These are phyloP conservation scores for Quaeritorhiza haematococci DNA, from an alignment of 371 early-diverging fungal genomes.

Conservation along the genomic window DNA sequence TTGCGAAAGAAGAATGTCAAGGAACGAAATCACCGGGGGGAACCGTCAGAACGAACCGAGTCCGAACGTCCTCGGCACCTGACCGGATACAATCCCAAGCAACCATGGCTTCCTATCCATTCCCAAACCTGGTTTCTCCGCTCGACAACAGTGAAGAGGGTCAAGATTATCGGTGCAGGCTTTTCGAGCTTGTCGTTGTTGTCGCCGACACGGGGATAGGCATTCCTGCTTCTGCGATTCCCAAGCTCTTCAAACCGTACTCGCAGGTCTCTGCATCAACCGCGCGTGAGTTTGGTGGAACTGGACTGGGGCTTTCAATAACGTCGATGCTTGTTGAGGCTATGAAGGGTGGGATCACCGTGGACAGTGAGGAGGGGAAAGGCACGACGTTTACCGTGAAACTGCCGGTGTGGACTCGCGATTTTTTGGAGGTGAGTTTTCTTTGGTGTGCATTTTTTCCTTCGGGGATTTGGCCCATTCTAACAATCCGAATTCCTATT, in stretches of 20 bases:
- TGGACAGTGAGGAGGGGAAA: constrained; percentile 46
- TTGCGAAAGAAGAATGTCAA: no score
- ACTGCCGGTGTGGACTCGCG: constrained; percentile 8
- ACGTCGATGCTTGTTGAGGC: constrained; percentile 66
- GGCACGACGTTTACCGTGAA: constrained; percentile 10
- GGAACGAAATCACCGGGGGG: no score
- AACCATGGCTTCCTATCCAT: no score
- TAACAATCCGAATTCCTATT: no score
- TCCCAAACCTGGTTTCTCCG: no score
- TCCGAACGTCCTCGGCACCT: constrained; percentile 13
- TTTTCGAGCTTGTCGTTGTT: no score
- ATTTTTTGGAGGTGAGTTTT: no score
- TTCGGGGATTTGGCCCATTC: no score
- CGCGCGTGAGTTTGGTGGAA: constrained; percentile 77
- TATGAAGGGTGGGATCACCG: constrained; percentile 77
- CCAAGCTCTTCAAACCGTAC: constrained; percentile 75
- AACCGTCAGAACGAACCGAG: constrained; percentile 12
- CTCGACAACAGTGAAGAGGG: no score
- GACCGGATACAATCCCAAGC: no score
- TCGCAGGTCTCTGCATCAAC: constrained; percentile 78
- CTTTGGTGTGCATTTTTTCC: no score
- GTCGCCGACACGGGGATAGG: constrained; percentile 82
- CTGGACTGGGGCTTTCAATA: constrained; percentile 80
- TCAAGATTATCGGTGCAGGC: no score
- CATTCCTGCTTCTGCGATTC: constrained; percentile 66